Evolutionary conservation across 2,329 filamentous ascomycete genomes (phyloP).

Genomic region (Stylonectria norvegica): DNA sequence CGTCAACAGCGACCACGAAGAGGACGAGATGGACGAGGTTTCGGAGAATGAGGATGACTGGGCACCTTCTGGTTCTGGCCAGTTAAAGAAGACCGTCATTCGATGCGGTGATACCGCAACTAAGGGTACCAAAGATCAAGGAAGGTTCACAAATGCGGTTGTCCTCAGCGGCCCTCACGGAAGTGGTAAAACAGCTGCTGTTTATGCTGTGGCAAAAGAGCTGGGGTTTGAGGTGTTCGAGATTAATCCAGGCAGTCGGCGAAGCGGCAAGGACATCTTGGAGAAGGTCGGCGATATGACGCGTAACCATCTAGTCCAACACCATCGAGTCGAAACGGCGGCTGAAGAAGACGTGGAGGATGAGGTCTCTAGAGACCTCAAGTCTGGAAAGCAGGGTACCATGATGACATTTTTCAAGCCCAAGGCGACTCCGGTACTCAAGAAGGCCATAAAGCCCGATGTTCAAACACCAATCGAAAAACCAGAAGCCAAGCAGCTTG

Average conservation of each 20-base stretch:
- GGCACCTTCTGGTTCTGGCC: slow-evolving; percentile 35
- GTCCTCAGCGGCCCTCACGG: slow-evolving; percentile 85
- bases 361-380: slow-evolving; percentile 48
- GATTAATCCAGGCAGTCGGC: slow-evolving; percentile 78
- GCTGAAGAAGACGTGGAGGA: slow-evolving; percentile 29
- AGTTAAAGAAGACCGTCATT: slow-evolving; percentile 53
- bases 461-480: slow-evolving; percentile 29
- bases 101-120: slow-evolving; percentile 37
- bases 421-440: slow-evolving; percentile 37
- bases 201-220: slow-evolving; percentile 89
- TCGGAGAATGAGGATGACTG: slow-evolving; percentile 56
- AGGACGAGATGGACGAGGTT: slow-evolving; percentile 65
- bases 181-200: slow-evolving; percentile 88
- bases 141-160: slow-evolving; percentile 68
- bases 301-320: slow-evolving; percentile 80
- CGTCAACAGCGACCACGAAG: slow-evolving; percentile 73
- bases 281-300: slow-evolving; percentile 97
- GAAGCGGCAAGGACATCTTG: slow-evolving; percentile 84
- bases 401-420: slow-evolving; percentile 78
- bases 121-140: slow-evolving; percentile 40
- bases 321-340: slow-evolving; percentile 35
- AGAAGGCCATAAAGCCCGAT: slow-evolving; percentile 20
- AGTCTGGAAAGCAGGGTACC: slow-evolving; percentile 69
- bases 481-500: slow-evolving; percentile 25
- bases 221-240: slow-evolving; percentile 93